Conservation (phyloP, 257 asterid species). For the Linderniella brevidens region DNA sequence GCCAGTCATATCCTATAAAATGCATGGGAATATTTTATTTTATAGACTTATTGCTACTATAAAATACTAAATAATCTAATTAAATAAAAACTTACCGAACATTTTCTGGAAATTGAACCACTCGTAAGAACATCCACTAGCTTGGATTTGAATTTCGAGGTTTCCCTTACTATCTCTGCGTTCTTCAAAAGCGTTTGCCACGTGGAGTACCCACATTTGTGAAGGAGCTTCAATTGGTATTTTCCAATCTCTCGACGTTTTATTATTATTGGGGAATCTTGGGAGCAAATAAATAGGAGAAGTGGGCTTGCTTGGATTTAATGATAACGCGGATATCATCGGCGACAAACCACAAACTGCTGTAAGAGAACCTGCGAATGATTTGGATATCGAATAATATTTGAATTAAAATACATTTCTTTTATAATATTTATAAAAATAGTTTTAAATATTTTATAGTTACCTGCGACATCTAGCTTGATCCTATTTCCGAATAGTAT, state of each 20-base stretch:
- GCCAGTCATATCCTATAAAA: slow-evolving; percentile 82
- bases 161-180: slow-evolving; percentile 23
- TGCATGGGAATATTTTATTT: not conserved
- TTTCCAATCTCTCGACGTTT: slow-evolving; percentile 53
- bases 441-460: not conserved
- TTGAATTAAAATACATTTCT: not conserved
- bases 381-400: not conserved
- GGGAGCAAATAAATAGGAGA: slow-evolving; percentile 85
- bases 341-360: slow-evolving; percentile 92
- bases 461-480: slow-evolving; percentile 79
- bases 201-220: slow-evolving; percentile 85
- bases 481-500: slow-evolving; percentile 82
- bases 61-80: too few species aligned
- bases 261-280: slow-evolving; percentile 21
- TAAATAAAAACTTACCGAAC: slow-evolving; percentile 40
- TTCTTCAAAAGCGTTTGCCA: slow-evolving; percentile 73
- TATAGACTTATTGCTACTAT: too few species aligned
- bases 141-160: slow-evolving; percentile 53
- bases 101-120: slow-evolving; percentile 98
- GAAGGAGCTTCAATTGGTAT: slow-evolving; percentile 85
- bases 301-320: slow-evolving; percentile 78
- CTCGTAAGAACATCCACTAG: slow-evolving; percentile 70
- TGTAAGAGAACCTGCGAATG: slow-evolving; percentile 58
- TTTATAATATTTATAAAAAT: not conserved
- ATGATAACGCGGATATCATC: slow-evolving; percentile 76